phyloP scores from a whole-genome alignment of 352 stramenopile species.

The Phytopythium mirpurense region DNA sequence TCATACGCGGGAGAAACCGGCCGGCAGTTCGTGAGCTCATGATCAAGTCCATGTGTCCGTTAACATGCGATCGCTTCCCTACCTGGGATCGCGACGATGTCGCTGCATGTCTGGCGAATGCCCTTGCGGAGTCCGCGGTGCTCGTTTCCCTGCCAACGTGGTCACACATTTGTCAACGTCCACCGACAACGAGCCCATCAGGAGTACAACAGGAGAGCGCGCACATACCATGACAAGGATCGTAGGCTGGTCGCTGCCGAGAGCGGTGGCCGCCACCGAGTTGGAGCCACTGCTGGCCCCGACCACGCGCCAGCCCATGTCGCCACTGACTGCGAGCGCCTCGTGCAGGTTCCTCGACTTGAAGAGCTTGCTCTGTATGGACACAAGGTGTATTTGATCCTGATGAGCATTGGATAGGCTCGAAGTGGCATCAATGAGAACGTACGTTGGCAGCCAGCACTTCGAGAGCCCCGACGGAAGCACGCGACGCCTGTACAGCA shows the following conservation, averaged over 20 bases:
- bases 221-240: constrained; percentile 78
- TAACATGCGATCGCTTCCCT: too few relatives aligned
- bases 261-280: constrained; percentile 54
- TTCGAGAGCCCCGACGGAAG: constrained; percentile 69
- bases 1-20: not conserved
- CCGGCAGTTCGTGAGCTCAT: not conserved
- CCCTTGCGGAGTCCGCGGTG: constrained; percentile 66
- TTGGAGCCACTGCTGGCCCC: constrained; percentile 70
- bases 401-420: not conserved
- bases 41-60: not conserved
- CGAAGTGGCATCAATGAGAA: constrained; percentile 5
- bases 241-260: constrained; percentile 41
- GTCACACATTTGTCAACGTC: not conserved
- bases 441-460: constrained; percentile 68
- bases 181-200: not conserved
- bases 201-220: too few relatives aligned
- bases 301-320: constrained; percentile 69
- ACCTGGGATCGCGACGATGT: constrained; percentile 73
- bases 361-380: constrained; percentile 48
- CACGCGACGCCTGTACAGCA: constrained; percentile 41
- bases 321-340: constrained; percentile 46
- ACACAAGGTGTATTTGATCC: not conserved
- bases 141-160: constrained; percentile 53
- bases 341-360: constrained; percentile 69
- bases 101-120: constrained; percentile 67